These are phyloP conservation scores for Didymellaceae sp. DNA, from an alignment of 2,329 filamentous ascomycete species.

Conservation along the genomic window DNA sequence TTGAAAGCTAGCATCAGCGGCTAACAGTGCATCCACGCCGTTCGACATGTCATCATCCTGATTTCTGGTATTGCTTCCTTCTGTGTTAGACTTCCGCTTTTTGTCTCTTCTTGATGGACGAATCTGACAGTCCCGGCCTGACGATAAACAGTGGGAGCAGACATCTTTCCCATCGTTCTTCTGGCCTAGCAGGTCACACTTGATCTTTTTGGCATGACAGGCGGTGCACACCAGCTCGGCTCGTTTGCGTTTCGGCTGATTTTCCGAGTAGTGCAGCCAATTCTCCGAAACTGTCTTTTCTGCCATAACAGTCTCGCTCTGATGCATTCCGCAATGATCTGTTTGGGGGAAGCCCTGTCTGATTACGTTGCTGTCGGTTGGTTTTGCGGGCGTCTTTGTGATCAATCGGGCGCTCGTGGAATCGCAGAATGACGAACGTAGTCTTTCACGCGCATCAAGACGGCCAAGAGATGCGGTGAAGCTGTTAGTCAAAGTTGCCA, in stretches of 20 bases:
- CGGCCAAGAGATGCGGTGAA: neutral
- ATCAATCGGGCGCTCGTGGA: conserved; percentile 1
- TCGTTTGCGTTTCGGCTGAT: conserved; percentile 24
- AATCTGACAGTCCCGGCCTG: conserved; percentile 20
- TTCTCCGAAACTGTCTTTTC: conserved; percentile 14
- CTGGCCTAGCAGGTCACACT: conserved; percentile 26
- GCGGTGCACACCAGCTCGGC: conserved; percentile 28
- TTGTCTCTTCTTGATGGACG: conserved; percentile 28
- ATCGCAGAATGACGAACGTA: neutral
- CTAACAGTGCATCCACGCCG: conserved; percentile 21
- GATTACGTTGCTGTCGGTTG: too few species aligned
- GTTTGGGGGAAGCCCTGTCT: too few species aligned
- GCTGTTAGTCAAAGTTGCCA: too few species aligned
- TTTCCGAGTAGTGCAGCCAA: conserved; percentile 26
- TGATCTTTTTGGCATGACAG: conserved; percentile 31
- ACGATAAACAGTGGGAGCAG: conserved; percentile 22
- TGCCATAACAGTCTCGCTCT: neutral
- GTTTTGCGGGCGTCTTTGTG: too few species aligned
- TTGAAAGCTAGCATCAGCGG: conserved; percentile 20
- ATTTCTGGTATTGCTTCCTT: neutral
- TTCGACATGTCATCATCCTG: conserved; percentile 7
- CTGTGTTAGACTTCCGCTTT: conserved; percentile 14
- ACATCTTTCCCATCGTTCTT: conserved; percentile 18
- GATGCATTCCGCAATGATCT: neutral
- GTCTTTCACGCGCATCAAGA: neutral